A percentile compares a stretch with the other conserved stretches of the same genome.
phyloP scores from a whole-genome alignment of 345 rosid genomes.

The Diplotaxis tenuifolia region DNA sequence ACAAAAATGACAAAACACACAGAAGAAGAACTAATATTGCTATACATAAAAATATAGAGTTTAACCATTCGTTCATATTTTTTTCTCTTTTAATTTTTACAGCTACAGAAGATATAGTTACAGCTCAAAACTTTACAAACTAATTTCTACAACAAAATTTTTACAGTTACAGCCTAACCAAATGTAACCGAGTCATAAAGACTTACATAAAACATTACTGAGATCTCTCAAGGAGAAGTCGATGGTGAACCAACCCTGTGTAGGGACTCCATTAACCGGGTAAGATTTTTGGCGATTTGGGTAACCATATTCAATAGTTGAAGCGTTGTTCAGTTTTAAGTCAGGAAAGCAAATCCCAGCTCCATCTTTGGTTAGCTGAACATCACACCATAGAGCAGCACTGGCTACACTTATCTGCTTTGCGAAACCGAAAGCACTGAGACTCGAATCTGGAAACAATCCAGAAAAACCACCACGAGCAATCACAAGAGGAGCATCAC shows the following conservation, averaged over 20 bases:
- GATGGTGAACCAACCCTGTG: slow-evolving; percentile 55
- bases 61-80: too few species aligned
- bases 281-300: slow-evolving; percentile 22
- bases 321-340: slow-evolving; percentile 49
- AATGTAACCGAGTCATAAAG: neutral
- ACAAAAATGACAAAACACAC: too few species aligned
- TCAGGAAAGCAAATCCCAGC: slow-evolving; percentile 66
- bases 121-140: too few species aligned
- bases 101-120: too few species aligned
- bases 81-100: too few species aligned
- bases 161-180: too few species aligned
- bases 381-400: slow-evolving; percentile 64
- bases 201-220: slow-evolving; percentile 37
- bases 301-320: neutral
- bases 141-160: too few species aligned
- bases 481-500: slow-evolving; percentile 54
- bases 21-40: too few species aligned
- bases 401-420: slow-evolving; percentile 11
- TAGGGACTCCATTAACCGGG: slow-evolving; percentile 47
- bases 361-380: slow-evolving; percentile 78
- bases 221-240: slow-evolving; percentile 51
- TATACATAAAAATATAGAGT: too few species aligned
- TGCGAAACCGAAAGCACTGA: slow-evolving; percentile 43
- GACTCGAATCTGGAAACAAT: slow-evolving; percentile 62
- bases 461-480: slow-evolving; percentile 92